Base-by-base conservation (phyloP, 2,329 filamentous ascomycete species). In the Fusarium odoratissimum region DNA sequence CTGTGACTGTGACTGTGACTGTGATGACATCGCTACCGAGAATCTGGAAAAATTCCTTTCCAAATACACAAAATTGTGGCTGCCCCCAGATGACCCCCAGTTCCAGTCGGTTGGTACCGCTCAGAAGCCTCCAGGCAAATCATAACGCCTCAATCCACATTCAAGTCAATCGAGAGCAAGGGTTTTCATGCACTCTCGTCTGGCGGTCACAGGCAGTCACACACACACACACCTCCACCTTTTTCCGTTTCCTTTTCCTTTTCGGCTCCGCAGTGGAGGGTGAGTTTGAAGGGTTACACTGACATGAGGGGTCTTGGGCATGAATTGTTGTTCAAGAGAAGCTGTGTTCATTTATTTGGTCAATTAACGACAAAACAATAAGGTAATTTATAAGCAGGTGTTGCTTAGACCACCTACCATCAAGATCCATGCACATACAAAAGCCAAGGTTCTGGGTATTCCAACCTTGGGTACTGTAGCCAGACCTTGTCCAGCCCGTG, bases 31-130 rank as follows among this genome's bases (percentile, higher is more conserved):
- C 1, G 37, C 25, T 67, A 60, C 64, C 41, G 37, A 67, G 38
- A 60, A 46, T 54, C 46, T 54, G 55, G 58, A 28, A 46, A 59
- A 19, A 52, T 6, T 58, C 21, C 33, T 31, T n/a, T 33, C 42
- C 37, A 28, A 31, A 35, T 13, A 54, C 13, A 37, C 28, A 54
- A n/a, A 28, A 54, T 48, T 67, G 64, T 67, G 64, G 64, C 46
- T 52, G 35, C 23, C 45, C 64, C 62, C 64, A 42, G 57, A 68
- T 62, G 56, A 49, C 30, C 33, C n/a, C 51, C 51, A 67, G 64
- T 67, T 44, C 66, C 66, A 69, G 45, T 10, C 49, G 52, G 64
- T 64, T 69, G 66, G 66, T 64, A 69, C 55, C 31, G 28, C 38
- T 46, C 56, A 30, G 40, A 49, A 42, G n/a, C 23, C 37, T 23